Evolutionary conservation across 768 basidiomycete genomes (phyloP).

Genomic region (Pleurotus tuoliensis): DNA sequence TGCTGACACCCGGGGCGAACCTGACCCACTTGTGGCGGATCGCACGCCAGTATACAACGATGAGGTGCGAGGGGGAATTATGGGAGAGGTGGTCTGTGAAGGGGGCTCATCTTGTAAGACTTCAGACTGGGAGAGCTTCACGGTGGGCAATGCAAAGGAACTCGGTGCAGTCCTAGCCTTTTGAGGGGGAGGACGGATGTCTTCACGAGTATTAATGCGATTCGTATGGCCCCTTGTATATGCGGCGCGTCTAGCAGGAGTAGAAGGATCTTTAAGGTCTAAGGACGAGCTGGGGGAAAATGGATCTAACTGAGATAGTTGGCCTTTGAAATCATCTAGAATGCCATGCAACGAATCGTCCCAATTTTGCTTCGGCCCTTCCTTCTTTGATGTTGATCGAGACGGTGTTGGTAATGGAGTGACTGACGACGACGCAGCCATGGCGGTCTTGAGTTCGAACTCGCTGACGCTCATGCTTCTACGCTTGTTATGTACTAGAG

Average conservation of each 20-base stretch:
- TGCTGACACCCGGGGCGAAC: conserved; percentile 28
- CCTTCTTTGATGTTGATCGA: conserved; percentile 10
- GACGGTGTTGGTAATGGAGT: conserved; percentile 33
- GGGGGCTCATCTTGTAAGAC: conserved; percentile 20
- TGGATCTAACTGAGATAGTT: conserved; percentile 64
- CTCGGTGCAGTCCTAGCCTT: conserved; percentile 13
- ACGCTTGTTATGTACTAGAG: conserved; percentile 36
- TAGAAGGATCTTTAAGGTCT: conserved; percentile 65
- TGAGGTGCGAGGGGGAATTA: conserved; percentile 46
- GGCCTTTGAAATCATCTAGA: conserved; percentile 69
- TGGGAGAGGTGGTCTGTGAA: conserved; percentile 17
- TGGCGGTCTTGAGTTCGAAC: conserved; percentile 48
- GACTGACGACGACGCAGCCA: conserved; percentile 30
- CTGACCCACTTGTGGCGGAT: conserved; percentile 24
- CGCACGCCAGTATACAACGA: conserved; percentile 40
- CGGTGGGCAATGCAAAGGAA: conserved; percentile 20
- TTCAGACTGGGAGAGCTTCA: conserved; percentile 26
- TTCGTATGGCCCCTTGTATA: conserved; percentile 33
- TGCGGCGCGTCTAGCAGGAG: conserved; percentile 43
- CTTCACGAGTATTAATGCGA: conserved; percentile 15
- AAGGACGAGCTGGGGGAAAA: conserved; percentile 40
- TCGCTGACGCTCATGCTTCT: conserved; percentile 75
- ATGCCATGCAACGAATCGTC: conserved; percentile 54
- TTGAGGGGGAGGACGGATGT: conserved; percentile 19
- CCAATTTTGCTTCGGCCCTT: conserved; percentile 15